Percentiles rank a stretch among this genome's conserved stretches.
phyloP scores from a whole-genome alignment of 768 basidiomycete genomes.

The Pisolithus tinctorius region DNA sequence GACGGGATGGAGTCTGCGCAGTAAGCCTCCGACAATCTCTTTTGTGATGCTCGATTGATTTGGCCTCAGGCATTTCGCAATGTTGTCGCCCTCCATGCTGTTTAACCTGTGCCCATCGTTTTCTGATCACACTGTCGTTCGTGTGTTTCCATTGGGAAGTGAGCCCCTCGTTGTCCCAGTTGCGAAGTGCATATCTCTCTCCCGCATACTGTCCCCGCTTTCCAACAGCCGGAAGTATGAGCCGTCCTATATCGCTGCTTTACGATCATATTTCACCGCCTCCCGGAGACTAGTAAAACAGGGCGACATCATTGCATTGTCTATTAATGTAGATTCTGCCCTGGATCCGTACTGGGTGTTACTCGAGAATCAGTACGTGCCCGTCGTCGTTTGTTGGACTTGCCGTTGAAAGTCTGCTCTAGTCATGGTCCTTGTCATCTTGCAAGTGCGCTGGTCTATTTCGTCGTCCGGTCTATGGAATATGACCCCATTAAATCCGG shows the following conservation, averaged over 20 bases:
- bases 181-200: slow-evolving; percentile 65
- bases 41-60: slow-evolving; percentile 27
- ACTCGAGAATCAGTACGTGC: slow-evolving; percentile 2
- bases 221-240: slow-evolving; percentile 63
- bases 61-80: slow-evolving; percentile 26
- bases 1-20: slow-evolving; percentile 34
- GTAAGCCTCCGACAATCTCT: slow-evolving; percentile 23
- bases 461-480: slow-evolving; percentile 73
- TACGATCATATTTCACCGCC: slow-evolving; percentile 57
- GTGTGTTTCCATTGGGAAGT: slow-evolving; percentile 56
- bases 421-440: neutral
- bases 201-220: slow-evolving; percentile 72
- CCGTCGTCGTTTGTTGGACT: neutral
- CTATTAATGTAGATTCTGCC: slow-evolving; percentile 47
- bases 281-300: slow-evolving; percentile 55
- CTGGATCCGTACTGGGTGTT: slow-evolving; percentile 13
- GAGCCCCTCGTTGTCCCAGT: slow-evolving; percentile 55
- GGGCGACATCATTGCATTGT: slow-evolving; percentile 67
- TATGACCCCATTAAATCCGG: slow-evolving; percentile 42
- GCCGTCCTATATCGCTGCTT: slow-evolving; percentile 46
- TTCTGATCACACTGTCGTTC: slow-evolving; percentile 30
- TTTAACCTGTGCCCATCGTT: slow-evolving; percentile 40
- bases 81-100: slow-evolving; percentile 42
- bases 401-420: neutral
- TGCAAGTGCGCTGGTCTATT: slow-evolving; percentile 55